Conservation (phyloP, 768 basidiomycete genomes). For the Baorangia bicolor region DNA sequence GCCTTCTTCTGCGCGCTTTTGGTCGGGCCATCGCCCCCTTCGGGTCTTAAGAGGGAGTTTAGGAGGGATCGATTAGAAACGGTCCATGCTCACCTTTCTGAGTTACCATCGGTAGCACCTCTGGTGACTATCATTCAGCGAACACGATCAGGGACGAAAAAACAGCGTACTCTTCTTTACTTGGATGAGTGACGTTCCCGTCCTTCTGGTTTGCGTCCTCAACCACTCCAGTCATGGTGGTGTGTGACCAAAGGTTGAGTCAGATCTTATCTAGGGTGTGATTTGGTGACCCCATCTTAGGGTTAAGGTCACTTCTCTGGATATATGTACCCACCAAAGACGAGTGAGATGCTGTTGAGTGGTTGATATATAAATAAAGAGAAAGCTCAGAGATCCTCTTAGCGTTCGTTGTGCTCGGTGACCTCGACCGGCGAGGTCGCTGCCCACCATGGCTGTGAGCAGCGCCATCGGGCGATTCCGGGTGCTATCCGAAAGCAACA, state of each 20-base stretch:
- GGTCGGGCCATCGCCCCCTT: constrained; percentile 52
- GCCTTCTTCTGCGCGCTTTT: constrained; percentile 92
- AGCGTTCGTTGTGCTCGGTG: neutral
- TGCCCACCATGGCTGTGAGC: neutral
- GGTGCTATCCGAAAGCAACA: neutral
- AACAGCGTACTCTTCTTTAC: constrained; percentile 3
- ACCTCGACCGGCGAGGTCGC: neutral
- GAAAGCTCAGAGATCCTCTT: too few relatives aligned
- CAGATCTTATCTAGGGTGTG: constrained; percentile 22
- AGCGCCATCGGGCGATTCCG: constrained; percentile 19
- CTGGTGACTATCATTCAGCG: constrained; percentile 5
- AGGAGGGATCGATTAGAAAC: neutral
- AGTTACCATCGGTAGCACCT: constrained; percentile 3
- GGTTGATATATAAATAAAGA: constrained; percentile 1
- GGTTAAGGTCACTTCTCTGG: constrained; percentile 19
- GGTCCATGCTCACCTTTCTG: constrained; percentile 9
- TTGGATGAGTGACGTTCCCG: neutral
- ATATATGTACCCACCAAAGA: neutral
- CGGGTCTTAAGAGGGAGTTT: constrained; percentile 17
- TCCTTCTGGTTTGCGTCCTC: neutral
- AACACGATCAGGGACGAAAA: neutral
- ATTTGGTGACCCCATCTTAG: constrained; percentile 8
- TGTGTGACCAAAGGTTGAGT: neutral
- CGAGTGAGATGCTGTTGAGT: neutral
- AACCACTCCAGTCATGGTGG: constrained; percentile 17